phyloP scores from a whole-genome alignment of 768 basidiomycete genomes.

The Trametes maxima region DNA sequence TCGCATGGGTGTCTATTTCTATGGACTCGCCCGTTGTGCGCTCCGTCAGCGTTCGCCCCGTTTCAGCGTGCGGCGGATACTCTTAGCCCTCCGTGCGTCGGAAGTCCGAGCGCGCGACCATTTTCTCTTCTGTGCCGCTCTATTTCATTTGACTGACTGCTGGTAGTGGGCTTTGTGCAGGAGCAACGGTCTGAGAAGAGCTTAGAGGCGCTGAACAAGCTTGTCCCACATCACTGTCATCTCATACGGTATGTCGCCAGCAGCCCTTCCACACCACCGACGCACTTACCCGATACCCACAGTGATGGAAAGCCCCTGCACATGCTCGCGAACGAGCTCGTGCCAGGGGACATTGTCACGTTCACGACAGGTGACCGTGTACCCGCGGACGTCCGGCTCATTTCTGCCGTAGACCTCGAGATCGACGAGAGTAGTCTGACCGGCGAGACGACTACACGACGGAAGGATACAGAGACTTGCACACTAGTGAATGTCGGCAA shows the following conservation, averaged over 20 bases:
- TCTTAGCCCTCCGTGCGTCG: too few relatives aligned
- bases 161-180: conserved; percentile 88
- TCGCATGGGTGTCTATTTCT: too few relatives aligned
- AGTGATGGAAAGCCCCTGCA: conserved; percentile 69
- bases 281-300: neutral
- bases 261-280: neutral
- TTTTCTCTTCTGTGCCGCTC: too few relatives aligned
- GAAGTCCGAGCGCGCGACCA: too few relatives aligned
- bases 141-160: neutral
- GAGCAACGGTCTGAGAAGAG: conserved; percentile 94
- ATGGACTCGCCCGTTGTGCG: too few relatives aligned
- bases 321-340: conserved; percentile 94
- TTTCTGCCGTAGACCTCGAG: conserved; percentile 82
- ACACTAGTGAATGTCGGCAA: conserved; percentile 37
- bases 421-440: conserved; percentile 96
- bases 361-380: conserved; percentile 92
- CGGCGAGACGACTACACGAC: conserved; percentile 84
- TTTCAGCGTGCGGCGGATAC: too few relatives aligned
- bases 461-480: conserved; percentile 65
- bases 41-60: too few relatives aligned
- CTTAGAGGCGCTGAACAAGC: conserved; percentile 92
- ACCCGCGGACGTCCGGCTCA: conserved; percentile 88
- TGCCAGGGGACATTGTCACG: conserved; percentile 90
- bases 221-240: conserved; percentile 96
- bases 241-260: conserved; percentile 58